Conservation (phyloP, 768 basidiomycete species). For the Rhodotorula taiwanensis region DNA sequence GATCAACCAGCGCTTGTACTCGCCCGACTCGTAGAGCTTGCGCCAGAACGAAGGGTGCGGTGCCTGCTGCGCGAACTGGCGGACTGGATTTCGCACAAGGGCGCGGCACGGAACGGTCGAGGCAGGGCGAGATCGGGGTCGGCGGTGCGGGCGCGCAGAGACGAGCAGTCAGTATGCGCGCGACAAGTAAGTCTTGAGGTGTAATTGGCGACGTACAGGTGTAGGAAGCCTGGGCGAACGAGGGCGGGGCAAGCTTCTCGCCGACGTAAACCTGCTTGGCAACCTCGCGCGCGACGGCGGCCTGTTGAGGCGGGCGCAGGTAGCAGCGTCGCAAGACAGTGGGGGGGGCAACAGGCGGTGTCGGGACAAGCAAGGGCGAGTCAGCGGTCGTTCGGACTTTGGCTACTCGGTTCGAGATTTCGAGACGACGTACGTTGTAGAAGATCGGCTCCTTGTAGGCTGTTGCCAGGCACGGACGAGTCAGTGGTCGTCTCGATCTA, state of each 20-base stretch:
- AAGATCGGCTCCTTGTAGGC: slow-evolving; percentile 69
- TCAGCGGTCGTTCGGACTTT: background rate
- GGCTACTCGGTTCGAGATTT: background rate
- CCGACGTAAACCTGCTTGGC: slow-evolving; percentile 65
- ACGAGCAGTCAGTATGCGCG: background rate
- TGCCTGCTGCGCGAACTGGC: slow-evolving; percentile 59
- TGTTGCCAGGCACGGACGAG: too few relatives aligned
- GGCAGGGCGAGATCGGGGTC: too few relatives aligned
- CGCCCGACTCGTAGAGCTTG: slow-evolving; percentile 52
- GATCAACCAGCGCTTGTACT: slow-evolving; percentile 57
- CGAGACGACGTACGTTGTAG: slow-evolving; percentile 58
- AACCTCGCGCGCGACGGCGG: slow-evolving; percentile 64
- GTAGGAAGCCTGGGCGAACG: slow-evolving; percentile 34
- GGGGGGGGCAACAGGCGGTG: too few relatives aligned
- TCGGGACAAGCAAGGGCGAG: too few relatives aligned
- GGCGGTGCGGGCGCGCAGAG: too few relatives aligned
- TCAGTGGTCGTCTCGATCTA: too few relatives aligned
- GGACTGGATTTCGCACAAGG: too few relatives aligned
- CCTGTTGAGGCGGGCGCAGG: slow-evolving; percentile 14
- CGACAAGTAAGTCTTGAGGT: background rate
- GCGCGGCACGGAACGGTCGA: too few relatives aligned
- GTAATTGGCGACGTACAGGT: slow-evolving; percentile 16
- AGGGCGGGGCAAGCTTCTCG: slow-evolving; percentile 64
- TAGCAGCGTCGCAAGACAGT: background rate
- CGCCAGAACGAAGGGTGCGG: slow-evolving; percentile 59